Percentiles rank a stretch among this genome's conserved stretches.
Evolutionary conservation across 495 filamentous ascomycete species (phyloP).

Genomic region (Aspergillus diversus): DNA sequence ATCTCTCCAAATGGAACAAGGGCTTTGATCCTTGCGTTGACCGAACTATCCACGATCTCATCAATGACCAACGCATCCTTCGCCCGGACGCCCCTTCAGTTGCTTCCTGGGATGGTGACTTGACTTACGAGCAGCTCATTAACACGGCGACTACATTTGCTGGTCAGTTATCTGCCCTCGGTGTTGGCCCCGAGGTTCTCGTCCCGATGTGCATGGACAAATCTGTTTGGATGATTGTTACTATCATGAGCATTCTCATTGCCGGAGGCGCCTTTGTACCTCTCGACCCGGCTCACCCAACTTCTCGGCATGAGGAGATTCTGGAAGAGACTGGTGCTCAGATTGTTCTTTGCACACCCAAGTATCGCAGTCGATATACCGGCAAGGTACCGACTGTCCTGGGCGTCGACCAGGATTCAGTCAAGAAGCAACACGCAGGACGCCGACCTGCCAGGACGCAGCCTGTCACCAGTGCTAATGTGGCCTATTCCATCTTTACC

Average conservation of each 20-base stretch:
- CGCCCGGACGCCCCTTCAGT: not conserved
- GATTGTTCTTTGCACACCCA: conserved; percentile 45
- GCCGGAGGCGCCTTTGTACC: conserved; percentile 63
- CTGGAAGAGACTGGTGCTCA: conserved; percentile 40
- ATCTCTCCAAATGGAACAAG: not conserved
- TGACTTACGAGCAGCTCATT: conserved; percentile 44
- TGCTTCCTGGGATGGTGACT: conserved; percentile 41
- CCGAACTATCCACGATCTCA: conserved; percentile 1
- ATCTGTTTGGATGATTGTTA: conserved; percentile 56
- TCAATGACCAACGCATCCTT: conserved; percentile 3
- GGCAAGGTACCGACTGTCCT: conserved; percentile 40
- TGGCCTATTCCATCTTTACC: conserved; percentile 49
- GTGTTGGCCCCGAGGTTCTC: conserved; percentile 50
- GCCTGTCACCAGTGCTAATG: conserved; percentile 30
- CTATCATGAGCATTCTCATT: conserved; percentile 55
- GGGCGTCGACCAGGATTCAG: conserved; percentile 34
- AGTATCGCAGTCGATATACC: conserved; percentile 29
- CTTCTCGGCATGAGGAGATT: conserved; percentile 47
- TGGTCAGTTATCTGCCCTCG: conserved; percentile 43
- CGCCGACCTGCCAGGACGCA: conserved; percentile 8
- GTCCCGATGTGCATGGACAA: conserved; percentile 64
- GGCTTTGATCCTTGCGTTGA: not conserved
- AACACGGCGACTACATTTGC: conserved; percentile 41
- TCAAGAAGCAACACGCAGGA: conserved; percentile 26
- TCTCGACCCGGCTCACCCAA: conserved; percentile 61